These are phyloP conservation scores for Schizochytrium sp. DNA, from an alignment of 108 stramenopile genomes.

Conservation along the genomic window DNA sequence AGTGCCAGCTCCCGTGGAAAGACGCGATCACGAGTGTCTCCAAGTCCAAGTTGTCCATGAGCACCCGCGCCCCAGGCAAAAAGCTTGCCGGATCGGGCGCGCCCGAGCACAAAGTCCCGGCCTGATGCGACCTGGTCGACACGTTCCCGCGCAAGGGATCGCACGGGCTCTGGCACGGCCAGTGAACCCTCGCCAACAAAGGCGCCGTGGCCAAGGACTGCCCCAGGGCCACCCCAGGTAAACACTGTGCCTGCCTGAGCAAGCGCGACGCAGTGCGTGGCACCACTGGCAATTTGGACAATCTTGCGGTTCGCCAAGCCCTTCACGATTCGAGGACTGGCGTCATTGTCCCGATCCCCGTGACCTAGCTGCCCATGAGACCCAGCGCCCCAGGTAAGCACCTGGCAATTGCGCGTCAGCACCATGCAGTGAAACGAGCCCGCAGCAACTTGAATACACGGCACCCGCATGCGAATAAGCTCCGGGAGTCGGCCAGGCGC, in stretches of 20 bases:
- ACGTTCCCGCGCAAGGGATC: not conserved
- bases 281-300: not conserved
- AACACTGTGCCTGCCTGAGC: not conserved
- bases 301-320: not conserved
- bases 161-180: not conserved
- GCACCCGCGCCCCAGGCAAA: not conserved
- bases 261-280: not conserved
- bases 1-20: not conserved
- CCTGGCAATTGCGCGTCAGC: not conserved
- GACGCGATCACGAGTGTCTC: not conserved
- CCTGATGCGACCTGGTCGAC: not conserved
- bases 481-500: not conserved
- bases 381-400: conserved; percentile 10
- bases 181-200: not conserved
- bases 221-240: not conserved
- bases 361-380: conserved; percentile 14
- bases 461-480: not conserved
- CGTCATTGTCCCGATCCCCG: not conserved
- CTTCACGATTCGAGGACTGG: not conserved
- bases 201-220: not conserved
- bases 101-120: not conserved
- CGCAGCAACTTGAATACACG: not conserved
- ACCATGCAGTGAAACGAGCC: conserved; percentile 1
- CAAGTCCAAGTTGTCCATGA: not conserved
- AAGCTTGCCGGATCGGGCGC: not conserved